Conservation (phyloP, 306 rosid genomes). For the Quillaja saponaria region DNA sequence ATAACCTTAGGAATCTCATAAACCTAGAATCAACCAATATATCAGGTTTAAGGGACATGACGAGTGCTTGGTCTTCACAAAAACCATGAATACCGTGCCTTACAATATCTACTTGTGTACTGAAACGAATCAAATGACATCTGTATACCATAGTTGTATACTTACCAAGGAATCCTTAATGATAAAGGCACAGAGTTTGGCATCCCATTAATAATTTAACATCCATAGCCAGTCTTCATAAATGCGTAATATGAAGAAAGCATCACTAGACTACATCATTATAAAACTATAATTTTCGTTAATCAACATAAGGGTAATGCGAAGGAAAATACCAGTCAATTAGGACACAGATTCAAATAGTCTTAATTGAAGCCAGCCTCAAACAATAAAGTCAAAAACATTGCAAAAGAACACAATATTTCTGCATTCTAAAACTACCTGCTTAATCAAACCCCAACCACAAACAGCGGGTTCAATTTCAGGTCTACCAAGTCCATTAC, state of each 20-base stretch:
- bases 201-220: not conserved
- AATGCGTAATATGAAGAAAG: not conserved
- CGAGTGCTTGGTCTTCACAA: slow-evolving; percentile 11
- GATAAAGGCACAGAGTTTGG: not conserved
- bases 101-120: not conserved
- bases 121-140: slow-evolving; percentile 6
- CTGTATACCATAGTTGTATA: not conserved
- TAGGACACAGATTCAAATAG: slow-evolving; percentile 4
- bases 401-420: not conserved
- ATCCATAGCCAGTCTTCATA: not conserved
- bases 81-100: not conserved
- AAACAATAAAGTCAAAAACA: slow-evolving; percentile 9
- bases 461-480: too few relatives aligned
- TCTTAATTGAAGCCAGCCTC: slow-evolving; percentile 7
- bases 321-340: too few relatives aligned
- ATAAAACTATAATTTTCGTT: too few relatives aligned
- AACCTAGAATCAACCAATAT: slow-evolving; percentile 5
- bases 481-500: too few relatives aligned
- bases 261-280: slow-evolving; percentile 18
- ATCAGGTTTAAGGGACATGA: not conserved
- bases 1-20: not conserved
- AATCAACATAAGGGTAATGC: too few relatives aligned
- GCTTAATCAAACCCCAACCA: too few relatives aligned
- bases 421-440: too few relatives aligned
- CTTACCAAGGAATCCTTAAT: not conserved